Evolutionary conservation across 2,329 filamentous ascomycete species (phyloP).

Genomic region (Fusarium vanettenii): DNA sequence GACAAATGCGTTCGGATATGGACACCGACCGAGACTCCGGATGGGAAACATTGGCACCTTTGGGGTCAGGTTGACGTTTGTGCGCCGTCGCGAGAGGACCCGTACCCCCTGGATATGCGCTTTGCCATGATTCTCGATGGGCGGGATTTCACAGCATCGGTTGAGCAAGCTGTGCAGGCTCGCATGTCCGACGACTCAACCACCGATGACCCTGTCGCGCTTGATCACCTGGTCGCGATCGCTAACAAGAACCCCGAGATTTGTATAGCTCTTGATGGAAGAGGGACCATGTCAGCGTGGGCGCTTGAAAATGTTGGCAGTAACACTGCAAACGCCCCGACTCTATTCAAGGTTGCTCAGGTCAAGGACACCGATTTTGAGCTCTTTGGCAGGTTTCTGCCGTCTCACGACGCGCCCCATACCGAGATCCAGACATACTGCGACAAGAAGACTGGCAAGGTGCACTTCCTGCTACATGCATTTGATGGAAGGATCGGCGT

Average conservation of each 20-base stretch:
- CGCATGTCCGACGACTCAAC: slow-evolving; percentile 65
- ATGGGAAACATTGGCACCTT: slow-evolving; percentile 78
- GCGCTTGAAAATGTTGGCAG: slow-evolving; percentile 87
- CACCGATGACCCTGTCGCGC: slow-evolving; percentile 72
- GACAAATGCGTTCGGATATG: slow-evolving; percentile 87
- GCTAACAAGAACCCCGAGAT: slow-evolving; percentile 89
- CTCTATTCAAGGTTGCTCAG: slow-evolving; percentile 89
- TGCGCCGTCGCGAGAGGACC: slow-evolving; percentile 70
- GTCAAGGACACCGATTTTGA: slow-evolving; percentile 69
- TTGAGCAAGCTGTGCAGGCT: slow-evolving; percentile 78
- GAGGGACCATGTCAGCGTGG: slow-evolving; percentile 90
- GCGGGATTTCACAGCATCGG: slow-evolving; percentile 80
- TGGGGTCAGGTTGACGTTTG: slow-evolving; percentile 85
- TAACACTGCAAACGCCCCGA: slow-evolving; percentile 71
- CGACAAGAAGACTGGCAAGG: slow-evolving; percentile 69
- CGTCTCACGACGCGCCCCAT: slow-evolving; percentile 53
- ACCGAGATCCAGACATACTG: slow-evolving; percentile 81
- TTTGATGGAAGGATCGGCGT: slow-evolving; percentile 88
- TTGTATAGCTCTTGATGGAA: slow-evolving; percentile 85
- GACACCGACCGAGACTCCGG: slow-evolving; percentile 79
- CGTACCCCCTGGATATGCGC: slow-evolving; percentile 36
- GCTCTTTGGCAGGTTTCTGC: slow-evolving; percentile 52
- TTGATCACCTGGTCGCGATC: slow-evolving; percentile 87
- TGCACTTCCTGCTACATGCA: slow-evolving; percentile 83
- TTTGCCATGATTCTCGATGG: slow-evolving; percentile 84